Evolutionary conservation across 345 rosid genomes (phyloP).

Genomic region (Eucalyptus shirleyi): DNA sequence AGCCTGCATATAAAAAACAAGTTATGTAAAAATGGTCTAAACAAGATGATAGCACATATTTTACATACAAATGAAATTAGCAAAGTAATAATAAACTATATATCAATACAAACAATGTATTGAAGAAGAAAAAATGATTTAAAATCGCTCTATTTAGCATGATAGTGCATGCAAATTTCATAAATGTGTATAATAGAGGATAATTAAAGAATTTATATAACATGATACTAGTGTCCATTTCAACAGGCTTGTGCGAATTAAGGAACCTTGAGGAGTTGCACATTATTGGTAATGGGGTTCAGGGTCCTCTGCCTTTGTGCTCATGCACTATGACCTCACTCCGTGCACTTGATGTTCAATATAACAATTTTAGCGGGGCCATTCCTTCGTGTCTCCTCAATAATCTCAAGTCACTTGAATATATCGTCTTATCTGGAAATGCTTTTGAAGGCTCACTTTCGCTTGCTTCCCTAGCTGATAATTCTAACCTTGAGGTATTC

Average conservation of each 20-base stretch:
- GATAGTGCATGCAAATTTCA: neutral
- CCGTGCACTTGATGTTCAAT: neutral
- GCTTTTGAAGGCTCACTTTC: neutral
- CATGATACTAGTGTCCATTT: neutral
- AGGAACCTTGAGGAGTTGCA: neutral
- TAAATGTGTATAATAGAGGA: neutral
- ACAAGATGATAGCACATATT: neutral
- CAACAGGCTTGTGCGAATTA: neutral
- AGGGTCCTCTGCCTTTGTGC: neutral
- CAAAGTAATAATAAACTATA: neutral
- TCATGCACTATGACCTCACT: neutral
- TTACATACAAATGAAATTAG: neutral
- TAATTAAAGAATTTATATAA: too few relatives aligned
- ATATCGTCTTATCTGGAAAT: neutral
- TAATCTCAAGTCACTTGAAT: neutral
- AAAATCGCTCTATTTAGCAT: neutral
- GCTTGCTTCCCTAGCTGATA: neutral
- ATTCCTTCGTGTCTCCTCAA: neutral
- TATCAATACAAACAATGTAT: neutral
- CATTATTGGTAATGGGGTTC: neutral
- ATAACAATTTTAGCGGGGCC: neutral
- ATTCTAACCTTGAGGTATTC: neutral
- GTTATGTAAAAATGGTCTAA: neutral
- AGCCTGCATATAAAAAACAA: neutral
- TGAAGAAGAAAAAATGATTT: too few relatives aligned